A percentile compares a stretch with the other conserved stretches of the same genome.
Conservation (phyloP, 1,284 basidiomycete genomes). For the Cutaneotrichosporon sp. region DNA sequence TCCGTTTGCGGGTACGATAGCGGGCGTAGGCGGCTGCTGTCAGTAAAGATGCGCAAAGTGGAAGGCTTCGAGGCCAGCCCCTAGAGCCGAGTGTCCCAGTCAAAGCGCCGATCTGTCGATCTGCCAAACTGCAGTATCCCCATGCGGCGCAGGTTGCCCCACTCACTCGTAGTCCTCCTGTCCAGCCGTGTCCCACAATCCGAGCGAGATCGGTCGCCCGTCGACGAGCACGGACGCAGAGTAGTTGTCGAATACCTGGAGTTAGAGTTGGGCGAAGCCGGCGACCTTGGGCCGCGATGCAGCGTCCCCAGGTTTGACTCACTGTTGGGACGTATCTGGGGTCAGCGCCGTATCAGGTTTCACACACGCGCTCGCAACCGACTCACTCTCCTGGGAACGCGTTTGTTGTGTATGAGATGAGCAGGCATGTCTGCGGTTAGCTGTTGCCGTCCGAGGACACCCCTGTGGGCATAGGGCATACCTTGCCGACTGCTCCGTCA, state of each 20-base stretch:
- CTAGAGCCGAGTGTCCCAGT: background rate
- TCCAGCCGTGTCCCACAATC: constrained; percentile 59
- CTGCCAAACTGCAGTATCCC: too few relatives aligned
- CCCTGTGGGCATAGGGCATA: constrained; percentile 32
- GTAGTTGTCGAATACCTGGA: constrained; percentile 47
- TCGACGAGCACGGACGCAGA: constrained; percentile 84
- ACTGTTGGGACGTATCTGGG: constrained; percentile 47
- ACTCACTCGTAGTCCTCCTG: constrained; percentile 68
- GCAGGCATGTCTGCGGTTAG: constrained; percentile 40
- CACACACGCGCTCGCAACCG: background rate
- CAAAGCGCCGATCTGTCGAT: too few relatives aligned
- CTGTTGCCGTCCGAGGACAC: background rate
- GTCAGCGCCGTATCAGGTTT: background rate
- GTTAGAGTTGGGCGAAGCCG: background rate
- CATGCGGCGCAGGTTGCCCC: too few relatives aligned
- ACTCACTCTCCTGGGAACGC: constrained; percentile 48
- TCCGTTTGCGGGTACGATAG: constrained; percentile 99
- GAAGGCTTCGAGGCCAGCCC: background rate
- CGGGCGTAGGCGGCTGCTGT: constrained; percentile 80
- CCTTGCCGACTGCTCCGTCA: constrained; percentile 99
- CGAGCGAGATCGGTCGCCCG: constrained; percentile 75
- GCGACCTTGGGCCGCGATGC: background rate
- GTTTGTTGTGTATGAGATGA: constrained; percentile 49
- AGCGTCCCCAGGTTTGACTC: background rate
- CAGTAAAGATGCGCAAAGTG: background rate